These are phyloP conservation scores for Pythium phragmiticola DNA, from an alignment of 352 stramenopile genomes.

Conservation along the genomic window DNA sequence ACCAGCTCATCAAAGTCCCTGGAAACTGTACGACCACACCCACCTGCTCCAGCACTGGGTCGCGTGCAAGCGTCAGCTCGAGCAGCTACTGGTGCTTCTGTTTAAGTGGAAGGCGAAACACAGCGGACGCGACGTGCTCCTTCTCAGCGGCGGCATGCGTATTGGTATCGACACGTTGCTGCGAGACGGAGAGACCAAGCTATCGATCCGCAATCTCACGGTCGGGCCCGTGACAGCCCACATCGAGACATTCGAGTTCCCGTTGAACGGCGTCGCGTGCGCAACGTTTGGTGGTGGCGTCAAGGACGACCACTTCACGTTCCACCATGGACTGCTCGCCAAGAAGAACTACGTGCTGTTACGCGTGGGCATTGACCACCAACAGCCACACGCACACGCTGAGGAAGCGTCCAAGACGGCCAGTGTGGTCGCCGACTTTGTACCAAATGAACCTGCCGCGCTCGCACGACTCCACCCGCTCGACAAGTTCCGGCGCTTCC, in stretches of 20 bases:
- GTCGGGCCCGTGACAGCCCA: constrained; percentile 56
- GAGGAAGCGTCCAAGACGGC: constrained; percentile 10
- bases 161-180: constrained; percentile 66
- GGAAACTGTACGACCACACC: constrained; percentile 60
- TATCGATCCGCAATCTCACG: constrained; percentile 60
- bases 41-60: constrained; percentile 64
- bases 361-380: constrained; percentile 22
- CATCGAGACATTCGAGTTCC: constrained; percentile 52
- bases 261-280: constrained; percentile 47
- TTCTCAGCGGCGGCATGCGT: constrained; percentile 68
- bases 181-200: constrained; percentile 39
- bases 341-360: constrained; percentile 66
- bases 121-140: constrained; percentile 58
- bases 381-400: no score
- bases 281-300: constrained; percentile 37
- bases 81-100: constrained; percentile 64
- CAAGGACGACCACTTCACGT: constrained; percentile 61
- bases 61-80: constrained; percentile 58
- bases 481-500: constrained; percentile 40
- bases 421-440: constrained; percentile 45
- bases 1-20: constrained; percentile 2
- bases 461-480: constrained; percentile 35
- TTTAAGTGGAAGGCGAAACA: constrained; percentile 80
- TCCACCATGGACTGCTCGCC: constrained; percentile 38
- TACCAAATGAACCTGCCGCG: constrained; percentile 33